Evolutionary conservation across 805 yeast genomes (phyloP), one percentile per base, ranked within the genome.

Genomic region (Candida boidinii): DNA sequence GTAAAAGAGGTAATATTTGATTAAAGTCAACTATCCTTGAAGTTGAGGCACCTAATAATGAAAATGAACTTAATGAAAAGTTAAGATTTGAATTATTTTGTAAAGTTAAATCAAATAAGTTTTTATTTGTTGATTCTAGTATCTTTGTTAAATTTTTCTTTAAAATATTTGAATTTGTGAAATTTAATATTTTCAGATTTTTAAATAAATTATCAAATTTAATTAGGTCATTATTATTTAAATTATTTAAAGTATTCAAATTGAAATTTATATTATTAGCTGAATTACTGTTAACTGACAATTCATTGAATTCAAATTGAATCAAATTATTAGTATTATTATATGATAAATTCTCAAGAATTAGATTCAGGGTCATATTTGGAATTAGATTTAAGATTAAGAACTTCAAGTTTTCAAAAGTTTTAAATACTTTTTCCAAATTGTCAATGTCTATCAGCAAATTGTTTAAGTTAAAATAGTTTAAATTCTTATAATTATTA

Each of bases 61-160:
- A 39, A n/a, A n/a, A n/a, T n/a, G n/a, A n/a, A n/a, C 17, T 35
- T 39, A 13, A 31, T 35, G 23, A 47, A 47, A 2, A 47, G n/a
- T n/a, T 39, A 23, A 47, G 12, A 10, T 32, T 23, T 5, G 26
- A 17, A 21, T 45, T 45, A 15, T 35, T 29, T 16, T 25, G 33
- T 15, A 46, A 27, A 12, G 31, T 36, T 20, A 46, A 29, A n/a
- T 13, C 18, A 8, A 24, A 25, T 3, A 44, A 30, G 6, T 28
- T 30, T 1, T 19, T 17, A 4, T 34, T 31, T 3, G 49, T 44
- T 10, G 33, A 28, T 9, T 17, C 22, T 10, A 47, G 21, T 1
- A 47, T 16, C 20, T 33, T 35, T 2, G 26, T 18, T 15, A 47
- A 20, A n/a, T 36, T 39, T 19, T 33, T 35, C 25, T 35, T 37